Conservation (phyloP, 768 basidiomycete genomes). For the Termitomyces sp. region DNA sequence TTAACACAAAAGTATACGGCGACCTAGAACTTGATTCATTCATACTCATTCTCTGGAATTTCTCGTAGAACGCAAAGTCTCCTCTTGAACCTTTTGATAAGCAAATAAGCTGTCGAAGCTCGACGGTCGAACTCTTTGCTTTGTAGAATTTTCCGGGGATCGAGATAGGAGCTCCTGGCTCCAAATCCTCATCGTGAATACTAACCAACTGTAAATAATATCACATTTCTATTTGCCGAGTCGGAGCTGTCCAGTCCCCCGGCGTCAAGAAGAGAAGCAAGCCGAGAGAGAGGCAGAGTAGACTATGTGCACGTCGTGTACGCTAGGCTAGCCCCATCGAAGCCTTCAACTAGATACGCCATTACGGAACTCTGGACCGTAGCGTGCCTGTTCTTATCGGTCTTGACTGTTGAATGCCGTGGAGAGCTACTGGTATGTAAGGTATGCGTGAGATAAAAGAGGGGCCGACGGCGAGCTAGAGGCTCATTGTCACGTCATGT, state of each 20-base stretch:
- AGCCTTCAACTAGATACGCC: no score
- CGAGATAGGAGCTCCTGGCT: no score
- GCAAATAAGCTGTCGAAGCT: background rate
- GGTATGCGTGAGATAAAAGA: background rate
- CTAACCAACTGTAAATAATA: no score
- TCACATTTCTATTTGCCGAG: no score
- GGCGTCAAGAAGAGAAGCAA: no score
- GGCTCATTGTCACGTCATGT: background rate
- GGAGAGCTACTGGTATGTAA: background rate
- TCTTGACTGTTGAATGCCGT: background rate
- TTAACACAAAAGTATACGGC: no score
- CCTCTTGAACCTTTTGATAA: background rate
- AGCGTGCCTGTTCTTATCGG: background rate
- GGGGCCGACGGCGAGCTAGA: constrained; percentile 6
- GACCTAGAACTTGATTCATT: no score
- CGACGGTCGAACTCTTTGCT: background rate
- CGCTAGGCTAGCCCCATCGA: background rate
- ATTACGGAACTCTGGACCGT: no score
- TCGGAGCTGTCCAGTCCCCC: no score
- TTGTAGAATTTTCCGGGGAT: no score
- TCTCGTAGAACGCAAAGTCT: background rate
- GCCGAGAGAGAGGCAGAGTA: no score
- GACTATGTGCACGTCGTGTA: background rate
- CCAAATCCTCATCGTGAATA: no score
- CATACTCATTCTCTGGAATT: background rate